These are phyloP conservation scores for Lachnellula arida DNA, from an alignment of 2,329 filamentous ascomycete species.

Conservation along the genomic window DNA sequence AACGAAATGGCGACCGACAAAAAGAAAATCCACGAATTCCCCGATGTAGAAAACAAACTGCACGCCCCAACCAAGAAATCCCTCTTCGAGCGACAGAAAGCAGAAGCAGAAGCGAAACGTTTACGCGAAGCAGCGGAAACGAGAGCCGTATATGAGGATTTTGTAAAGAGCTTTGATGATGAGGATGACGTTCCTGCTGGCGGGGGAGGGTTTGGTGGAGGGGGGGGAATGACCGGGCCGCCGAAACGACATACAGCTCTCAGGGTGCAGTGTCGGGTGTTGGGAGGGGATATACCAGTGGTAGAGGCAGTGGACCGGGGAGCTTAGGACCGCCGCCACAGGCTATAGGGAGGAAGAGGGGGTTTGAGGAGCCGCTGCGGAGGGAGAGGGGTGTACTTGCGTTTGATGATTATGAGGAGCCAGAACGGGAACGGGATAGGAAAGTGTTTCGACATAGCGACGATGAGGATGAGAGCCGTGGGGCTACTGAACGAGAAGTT, in stretches of 20 bases:
- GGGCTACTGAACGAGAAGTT: slow-evolving; percentile 39
- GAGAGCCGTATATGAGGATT: slow-evolving; percentile 80
- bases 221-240: slow-evolving; percentile 29
- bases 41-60: slow-evolving; percentile 71
- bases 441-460: slow-evolving; percentile 33
- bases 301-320: slow-evolving; percentile 51
- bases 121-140: slow-evolving; percentile 81
- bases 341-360: slow-evolving; percentile 50
- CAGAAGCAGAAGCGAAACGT: slow-evolving; percentile 84
- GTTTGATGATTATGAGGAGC: slow-evolving; percentile 31
- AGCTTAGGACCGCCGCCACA: slow-evolving; percentile 52
- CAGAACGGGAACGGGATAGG: slow-evolving; percentile 16
- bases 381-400: slow-evolving; percentile 30
- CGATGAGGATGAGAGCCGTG: slow-evolving; percentile 36
- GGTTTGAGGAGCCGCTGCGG: slow-evolving; percentile 39
- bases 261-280: slow-evolving; percentile 15
- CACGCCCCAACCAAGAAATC: slow-evolving; percentile 79
- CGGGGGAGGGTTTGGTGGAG: slow-evolving; percentile 14
- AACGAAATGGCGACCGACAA: slow-evolving; percentile 12
- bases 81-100: slow-evolving; percentile 81
- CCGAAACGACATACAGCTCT: slow-evolving; percentile 60
- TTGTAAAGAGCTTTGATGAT: slow-evolving; percentile 72
- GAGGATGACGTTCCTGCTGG: slow-evolving; percentile 39
- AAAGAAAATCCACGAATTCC: slow-evolving; percentile 46
- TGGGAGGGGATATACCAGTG: slow-evolving; percentile 18